phyloP scores from a whole-genome alignment of 495 filamentous ascomycete species.

The Polyplosphaeria fusca region DNA sequence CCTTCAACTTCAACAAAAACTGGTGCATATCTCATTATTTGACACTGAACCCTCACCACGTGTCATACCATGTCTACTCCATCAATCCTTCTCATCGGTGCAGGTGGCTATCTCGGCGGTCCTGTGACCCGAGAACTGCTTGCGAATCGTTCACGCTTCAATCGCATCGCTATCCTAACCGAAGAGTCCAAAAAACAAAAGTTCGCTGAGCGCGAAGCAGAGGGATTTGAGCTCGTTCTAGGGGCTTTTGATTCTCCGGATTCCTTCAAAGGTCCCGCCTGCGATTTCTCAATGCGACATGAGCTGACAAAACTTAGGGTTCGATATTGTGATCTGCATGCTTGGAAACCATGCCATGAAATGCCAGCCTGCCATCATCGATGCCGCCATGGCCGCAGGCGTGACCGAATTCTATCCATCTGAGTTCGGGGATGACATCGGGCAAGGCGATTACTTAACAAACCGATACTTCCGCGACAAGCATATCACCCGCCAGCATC shows the following conservation, averaged over 20 bases:
- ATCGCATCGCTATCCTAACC: slow-evolving; percentile 15
- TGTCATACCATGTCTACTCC: slow-evolving; percentile 11
- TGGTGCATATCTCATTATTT: slow-evolving; percentile 12
- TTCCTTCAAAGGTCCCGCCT: slow-evolving; percentile 10
- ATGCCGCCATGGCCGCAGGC: slow-evolving; percentile 38
- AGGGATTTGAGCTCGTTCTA: slow-evolving; percentile 11
- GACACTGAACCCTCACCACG: slow-evolving; percentile 9
- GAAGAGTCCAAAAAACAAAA: slow-evolving; percentile 12
- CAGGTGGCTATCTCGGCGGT: slow-evolving; percentile 9
- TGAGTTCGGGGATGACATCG: slow-evolving; percentile 42
- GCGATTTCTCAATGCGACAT: neutral
- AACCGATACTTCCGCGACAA: slow-evolving; percentile 17
- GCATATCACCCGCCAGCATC: slow-evolving; percentile 10
- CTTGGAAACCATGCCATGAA: slow-evolving; percentile 17
- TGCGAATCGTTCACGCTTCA: slow-evolving; percentile 7
- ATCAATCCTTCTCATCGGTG: slow-evolving; percentile 15
- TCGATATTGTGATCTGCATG: slow-evolving; percentile 16
- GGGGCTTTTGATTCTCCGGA: slow-evolving; percentile 3
- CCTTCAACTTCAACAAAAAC: slow-evolving; percentile 13
- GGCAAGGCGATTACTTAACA: slow-evolving; percentile 8
- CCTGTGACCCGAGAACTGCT: slow-evolving; percentile 3
- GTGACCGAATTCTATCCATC: slow-evolving; percentile 42
- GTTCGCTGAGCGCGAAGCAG: slow-evolving; percentile 13
- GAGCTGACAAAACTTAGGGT: slow-evolving; percentile 1
- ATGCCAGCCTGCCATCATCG: slow-evolving; percentile 35